Percentiles rank a stretch among this genome's conserved stretches.
Evolutionary conservation across 176 grass and related monocot genomes (phyloP).

Genomic region (Musa acuminata): DNA sequence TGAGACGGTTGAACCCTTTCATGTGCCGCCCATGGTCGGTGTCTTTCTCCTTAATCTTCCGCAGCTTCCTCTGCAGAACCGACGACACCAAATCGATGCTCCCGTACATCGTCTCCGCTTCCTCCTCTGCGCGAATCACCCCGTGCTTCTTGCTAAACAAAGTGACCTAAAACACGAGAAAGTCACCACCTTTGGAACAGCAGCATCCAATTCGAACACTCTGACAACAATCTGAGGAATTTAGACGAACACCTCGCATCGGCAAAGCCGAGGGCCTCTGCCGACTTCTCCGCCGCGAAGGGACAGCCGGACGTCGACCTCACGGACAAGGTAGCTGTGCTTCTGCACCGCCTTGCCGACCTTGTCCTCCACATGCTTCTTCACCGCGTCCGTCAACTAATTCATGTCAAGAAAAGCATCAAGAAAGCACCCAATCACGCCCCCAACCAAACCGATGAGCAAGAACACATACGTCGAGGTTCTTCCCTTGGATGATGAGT

Average conservation of each 20-base stretch:
- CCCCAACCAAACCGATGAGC: not conserved
- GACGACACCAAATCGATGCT: constrained; percentile 69
- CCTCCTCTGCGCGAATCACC: constrained; percentile 84
- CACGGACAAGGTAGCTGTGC: constrained; percentile 62
- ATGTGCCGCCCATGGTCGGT: constrained; percentile 44
- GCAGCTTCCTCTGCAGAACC: constrained; percentile 80
- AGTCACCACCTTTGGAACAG: not conserved
- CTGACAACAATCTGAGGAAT: not conserved
- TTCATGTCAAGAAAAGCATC: not conserved
- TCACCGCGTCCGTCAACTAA: constrained; percentile 61
- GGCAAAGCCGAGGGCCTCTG: constrained; percentile 45
- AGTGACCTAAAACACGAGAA: constrained; percentile 38
- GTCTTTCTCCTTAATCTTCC: constrained; percentile 93
- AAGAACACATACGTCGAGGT: constrained; percentile 35
- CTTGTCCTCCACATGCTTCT: constrained; percentile 93
- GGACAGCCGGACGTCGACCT: constrained; percentile 82
- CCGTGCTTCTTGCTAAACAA: constrained; percentile 69
- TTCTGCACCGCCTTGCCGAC: constrained; percentile 57
- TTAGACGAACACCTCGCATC: constrained; percentile 45
- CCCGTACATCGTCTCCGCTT: constrained; percentile 53
- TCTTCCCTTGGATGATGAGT: constrained; percentile 74
- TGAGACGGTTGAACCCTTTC: constrained; percentile 35
- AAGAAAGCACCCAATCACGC: not conserved
- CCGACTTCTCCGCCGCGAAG: constrained; percentile 64
- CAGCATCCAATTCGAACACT: not conserved